Percentiles rank a stretch among this genome's conserved stretches.
These are phyloP conservation scores for Mrakia gelida DNA, from an alignment of 768 basidiomycete genomes.

Conservation along the genomic window DNA sequence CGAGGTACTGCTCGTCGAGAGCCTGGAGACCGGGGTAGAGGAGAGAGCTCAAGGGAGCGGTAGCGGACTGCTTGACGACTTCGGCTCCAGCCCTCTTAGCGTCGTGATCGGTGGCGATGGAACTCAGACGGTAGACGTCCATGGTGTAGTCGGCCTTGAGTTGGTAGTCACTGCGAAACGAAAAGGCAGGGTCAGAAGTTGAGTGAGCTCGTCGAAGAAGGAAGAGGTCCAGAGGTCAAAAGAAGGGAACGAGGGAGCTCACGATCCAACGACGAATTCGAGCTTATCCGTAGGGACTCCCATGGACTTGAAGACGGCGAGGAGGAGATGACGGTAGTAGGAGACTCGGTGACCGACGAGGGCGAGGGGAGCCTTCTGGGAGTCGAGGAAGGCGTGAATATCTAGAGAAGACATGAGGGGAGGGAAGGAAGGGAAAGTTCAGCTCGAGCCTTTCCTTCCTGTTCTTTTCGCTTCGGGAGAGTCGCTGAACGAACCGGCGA, in stretches of 20 bases:
- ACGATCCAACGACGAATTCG: constrained; percentile 76
- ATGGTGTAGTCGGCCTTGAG: constrained; percentile 85
- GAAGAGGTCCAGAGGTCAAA: neutral
- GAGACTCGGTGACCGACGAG: constrained; percentile 80
- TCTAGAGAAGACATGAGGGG: constrained; percentile 46
- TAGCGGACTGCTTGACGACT: constrained; percentile 95
- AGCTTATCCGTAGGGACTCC: constrained; percentile 84
- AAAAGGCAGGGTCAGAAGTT: neutral
- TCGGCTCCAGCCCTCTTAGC: constrained; percentile 98
- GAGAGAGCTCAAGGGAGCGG: constrained; percentile 80
- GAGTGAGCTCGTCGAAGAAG: no score
- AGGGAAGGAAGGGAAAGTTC: neutral
- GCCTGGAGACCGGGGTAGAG: constrained; percentile 96
- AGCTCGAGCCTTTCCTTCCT: neutral
- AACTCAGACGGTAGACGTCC: constrained; percentile 86
- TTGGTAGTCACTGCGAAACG: constrained; percentile 61
- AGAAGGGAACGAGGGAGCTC: neutral
- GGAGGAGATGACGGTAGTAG: constrained; percentile 81
- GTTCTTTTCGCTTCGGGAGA: neutral
- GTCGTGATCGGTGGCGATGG: constrained; percentile 91
- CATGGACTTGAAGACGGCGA: constrained; percentile 77
- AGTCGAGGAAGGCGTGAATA: constrained; percentile 95
- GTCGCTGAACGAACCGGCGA: constrained; percentile 57
- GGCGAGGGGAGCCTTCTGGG: constrained; percentile 89
- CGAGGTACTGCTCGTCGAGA: constrained; percentile 94